Base-by-base conservation (phyloP, 768 basidiomycete species). In the Exsudoporus frostii region DNA sequence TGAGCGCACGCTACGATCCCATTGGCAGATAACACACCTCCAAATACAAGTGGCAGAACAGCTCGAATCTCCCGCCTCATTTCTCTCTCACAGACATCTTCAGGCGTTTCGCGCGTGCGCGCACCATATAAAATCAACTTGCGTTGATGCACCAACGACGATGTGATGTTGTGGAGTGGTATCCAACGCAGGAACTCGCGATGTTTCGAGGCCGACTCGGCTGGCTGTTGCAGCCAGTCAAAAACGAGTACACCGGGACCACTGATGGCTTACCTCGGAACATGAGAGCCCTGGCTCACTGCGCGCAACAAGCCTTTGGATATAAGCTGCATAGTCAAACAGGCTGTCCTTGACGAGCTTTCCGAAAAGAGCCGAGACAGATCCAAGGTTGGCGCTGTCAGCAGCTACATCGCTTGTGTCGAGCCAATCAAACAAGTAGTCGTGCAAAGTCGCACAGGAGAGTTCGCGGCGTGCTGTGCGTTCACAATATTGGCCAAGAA, bases 351-450 rank as follows among this genome's bases (percentile, higher is more conserved):
- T 82, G 13, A 88, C 80, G 2, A 93, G 76, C 64, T 87, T 84
- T 4, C 84, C 89, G 50, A 83, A 90, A 7, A 92, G 70, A 15
- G 85, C 70, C 10, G 88, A 78, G 25, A 90, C 78, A n/a, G 80
- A 69, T 29, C 76, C 72, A 4, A 88, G 71, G 59, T 84, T 88
- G 7, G 69, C 70, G 14, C 65, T 51, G 29, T 90, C 81, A 1
- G 75, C 79, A 4, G 85, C 85, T 17, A 81, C 78, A 7, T 83
- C 79, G 10, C 79, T 85, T 1, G 74, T 73, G 62, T 92, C 88
- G 25, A 92, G 70, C 91, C 91, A 93, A 46, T 87, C 83, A 59
- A 93, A 91, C 10, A 93, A 70, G 54, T 83, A 76, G 56, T 91
- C 86, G 57, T 92, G 90, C 7, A 92, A 70, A 50, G 82, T 78